Percentiles rank a stretch among this genome's conserved stretches.
These are phyloP conservation scores for Fraxinus pennsylvanica DNA, from an alignment of 257 asterid genomes.

Conservation along the genomic window DNA sequence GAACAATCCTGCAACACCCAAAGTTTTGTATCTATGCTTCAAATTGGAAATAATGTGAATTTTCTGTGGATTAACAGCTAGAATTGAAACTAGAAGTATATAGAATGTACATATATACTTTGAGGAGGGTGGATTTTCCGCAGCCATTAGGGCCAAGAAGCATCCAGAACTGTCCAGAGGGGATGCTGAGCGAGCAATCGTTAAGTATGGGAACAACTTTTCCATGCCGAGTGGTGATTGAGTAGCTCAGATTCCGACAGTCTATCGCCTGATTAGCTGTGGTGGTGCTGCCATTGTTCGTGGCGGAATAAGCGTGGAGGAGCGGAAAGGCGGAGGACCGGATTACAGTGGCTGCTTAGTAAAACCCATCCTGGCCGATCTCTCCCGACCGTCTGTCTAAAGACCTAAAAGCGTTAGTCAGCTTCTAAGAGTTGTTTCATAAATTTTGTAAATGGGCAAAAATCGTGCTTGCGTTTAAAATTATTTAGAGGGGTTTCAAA, in stretches of 20 bases:
- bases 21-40: neutral
- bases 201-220: conserved; percentile 57
- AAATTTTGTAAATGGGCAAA: too few relatives aligned
- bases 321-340: conserved; percentile 44
- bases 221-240: conserved; percentile 52
- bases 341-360: conserved; percentile 36
- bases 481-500: too few relatives aligned
- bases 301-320: conserved; percentile 37
- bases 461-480: too few relatives aligned
- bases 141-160: conserved; percentile 96
- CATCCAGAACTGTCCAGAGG: conserved; percentile 95
- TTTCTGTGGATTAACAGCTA: neutral
- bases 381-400: neutral
- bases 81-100: neutral
- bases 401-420: neutral
- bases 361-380: too few relatives aligned
- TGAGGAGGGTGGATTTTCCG: conserved; percentile 93
- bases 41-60: neutral
- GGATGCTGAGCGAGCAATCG: conserved; percentile 71
- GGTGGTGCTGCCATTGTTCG: conserved; percentile 9
- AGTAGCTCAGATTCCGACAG: conserved; percentile 64
- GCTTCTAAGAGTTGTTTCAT: too few relatives aligned
- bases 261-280: conserved; percentile 55
- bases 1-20: neutral
- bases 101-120: conserved; percentile 34